phyloP scores from a whole-genome alignment of 495 filamentous ascomycete species.

The Hypoxylon perforatum region DNA sequence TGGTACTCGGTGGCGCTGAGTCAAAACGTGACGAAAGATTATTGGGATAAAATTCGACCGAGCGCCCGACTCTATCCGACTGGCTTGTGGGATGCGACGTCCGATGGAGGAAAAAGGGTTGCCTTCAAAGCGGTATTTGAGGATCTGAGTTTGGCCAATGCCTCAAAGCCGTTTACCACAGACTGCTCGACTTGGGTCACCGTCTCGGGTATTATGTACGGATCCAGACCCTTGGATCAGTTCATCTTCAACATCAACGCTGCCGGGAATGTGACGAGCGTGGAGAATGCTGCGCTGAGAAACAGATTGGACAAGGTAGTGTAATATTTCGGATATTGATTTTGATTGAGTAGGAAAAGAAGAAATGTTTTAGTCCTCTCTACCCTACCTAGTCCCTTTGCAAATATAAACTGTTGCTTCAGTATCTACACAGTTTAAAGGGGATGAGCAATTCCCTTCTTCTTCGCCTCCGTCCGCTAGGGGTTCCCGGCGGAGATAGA shows the following conservation, averaged over 20 bases:
- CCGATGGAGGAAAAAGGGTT: constrained; percentile 48
- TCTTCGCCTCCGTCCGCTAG: no score
- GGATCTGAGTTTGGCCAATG: constrained; percentile 40
- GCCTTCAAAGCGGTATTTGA: constrained; percentile 58
- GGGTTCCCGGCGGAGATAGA: no score
- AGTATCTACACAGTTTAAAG: no score
- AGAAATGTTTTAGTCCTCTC: no score
- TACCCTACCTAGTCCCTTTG: no score
- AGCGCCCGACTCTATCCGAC: constrained; percentile 57
- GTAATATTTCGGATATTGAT: constrained; percentile 17
- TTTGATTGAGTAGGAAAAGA: background rate
- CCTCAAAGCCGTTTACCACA: constrained; percentile 44
- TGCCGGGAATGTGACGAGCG: constrained; percentile 46
- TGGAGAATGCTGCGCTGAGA: constrained; percentile 54
- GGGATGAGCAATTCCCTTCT: no score
- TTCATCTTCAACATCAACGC: constrained; percentile 57
- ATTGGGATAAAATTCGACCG: constrained; percentile 35
- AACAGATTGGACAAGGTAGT: constrained; percentile 46
- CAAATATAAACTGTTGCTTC: no score
- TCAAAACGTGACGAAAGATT: constrained; percentile 40
- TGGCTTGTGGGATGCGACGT: constrained; percentile 43
- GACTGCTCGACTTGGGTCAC: constrained; percentile 55
- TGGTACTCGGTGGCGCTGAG: constrained; percentile 46
- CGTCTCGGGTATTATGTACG: constrained; percentile 51
- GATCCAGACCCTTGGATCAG: constrained; percentile 51